phyloP scores from a whole-genome alignment of 352 stramenopile genomes.

The Lagenidium giganteum region DNA sequence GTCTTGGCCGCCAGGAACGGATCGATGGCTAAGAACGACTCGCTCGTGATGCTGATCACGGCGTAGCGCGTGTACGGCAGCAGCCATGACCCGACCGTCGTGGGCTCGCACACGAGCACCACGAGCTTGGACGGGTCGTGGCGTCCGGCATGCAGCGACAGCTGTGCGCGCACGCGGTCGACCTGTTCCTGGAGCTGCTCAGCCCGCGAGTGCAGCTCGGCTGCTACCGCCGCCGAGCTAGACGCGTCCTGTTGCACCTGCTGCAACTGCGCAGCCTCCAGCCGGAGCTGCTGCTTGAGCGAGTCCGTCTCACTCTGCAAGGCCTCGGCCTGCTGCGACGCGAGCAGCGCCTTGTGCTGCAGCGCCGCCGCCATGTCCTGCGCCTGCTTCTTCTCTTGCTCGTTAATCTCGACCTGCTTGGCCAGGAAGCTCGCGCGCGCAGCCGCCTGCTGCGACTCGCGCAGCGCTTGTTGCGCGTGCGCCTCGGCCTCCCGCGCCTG shows the following conservation, averaged over 20 bases:
- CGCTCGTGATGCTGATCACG: conserved; percentile 71
- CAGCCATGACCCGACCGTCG: conserved; percentile 76
- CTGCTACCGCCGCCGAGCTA: conserved; percentile 54
- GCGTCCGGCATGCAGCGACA: conserved; percentile 66
- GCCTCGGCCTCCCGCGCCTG: conserved; percentile 65
- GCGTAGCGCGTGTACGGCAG: conserved; percentile 81
- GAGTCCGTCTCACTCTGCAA: conserved; percentile 70
- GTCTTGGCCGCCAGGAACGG: conserved; percentile 69
- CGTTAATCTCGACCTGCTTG: conserved; percentile 80
- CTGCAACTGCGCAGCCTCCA: conserved; percentile 62
- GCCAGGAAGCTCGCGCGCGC: conserved; percentile 60
- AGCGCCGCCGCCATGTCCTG: conserved; percentile 71
- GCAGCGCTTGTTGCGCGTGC: conserved; percentile 59
- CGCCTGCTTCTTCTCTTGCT: conserved; percentile 70
- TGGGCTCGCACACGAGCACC: conserved; percentile 75
- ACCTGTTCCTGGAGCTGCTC: conserved; percentile 74
- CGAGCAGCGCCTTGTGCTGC: conserved; percentile 41
- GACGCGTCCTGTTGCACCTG: conserved; percentile 68
- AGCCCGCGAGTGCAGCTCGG: conserved; percentile 63
- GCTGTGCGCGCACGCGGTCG: conserved; percentile 65
- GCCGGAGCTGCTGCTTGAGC: conserved; percentile 68
- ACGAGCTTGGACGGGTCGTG: conserved; percentile 79
- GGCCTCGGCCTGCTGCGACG: conserved; percentile 63
- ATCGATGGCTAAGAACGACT: conserved; percentile 39
- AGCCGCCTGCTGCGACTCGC: conserved; percentile 69